These are phyloP conservation scores for Besnoitia besnoiti DNA, from an alignment of 169 alveolate species.

Conservation along the genomic window DNA sequence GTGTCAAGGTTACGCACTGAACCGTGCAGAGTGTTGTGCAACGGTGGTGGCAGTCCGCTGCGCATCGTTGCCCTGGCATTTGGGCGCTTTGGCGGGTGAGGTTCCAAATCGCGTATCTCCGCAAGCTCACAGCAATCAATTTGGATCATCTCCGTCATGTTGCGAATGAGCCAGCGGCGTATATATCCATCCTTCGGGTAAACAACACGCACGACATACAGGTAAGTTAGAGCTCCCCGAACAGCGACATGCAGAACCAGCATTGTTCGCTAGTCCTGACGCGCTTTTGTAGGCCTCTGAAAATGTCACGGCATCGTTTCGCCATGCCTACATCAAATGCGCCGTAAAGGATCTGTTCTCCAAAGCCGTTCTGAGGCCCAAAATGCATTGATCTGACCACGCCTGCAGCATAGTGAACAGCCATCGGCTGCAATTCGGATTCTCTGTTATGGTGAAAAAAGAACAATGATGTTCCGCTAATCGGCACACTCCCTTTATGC, in stretches of 20 bases:
- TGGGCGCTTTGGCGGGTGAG: background rate
- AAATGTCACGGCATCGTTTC: background rate
- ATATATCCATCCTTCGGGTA: conserved; percentile 9
- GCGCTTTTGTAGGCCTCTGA: background rate
- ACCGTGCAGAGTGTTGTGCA: background rate
- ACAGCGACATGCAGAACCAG: background rate
- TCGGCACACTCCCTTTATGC: too few relatives aligned
- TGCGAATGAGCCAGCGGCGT: conserved; percentile 40
- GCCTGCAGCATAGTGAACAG: too few relatives aligned
- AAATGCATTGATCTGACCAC: background rate
- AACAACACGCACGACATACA: background rate
- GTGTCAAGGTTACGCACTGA: background rate
- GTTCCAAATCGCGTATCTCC: background rate
- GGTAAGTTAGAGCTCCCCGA: background rate
- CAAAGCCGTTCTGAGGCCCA: conserved; percentile 41
- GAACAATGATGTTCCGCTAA: too few relatives aligned
- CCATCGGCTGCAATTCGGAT: too few relatives aligned
- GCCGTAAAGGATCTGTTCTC: conserved; percentile 45
- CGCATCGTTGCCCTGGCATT: background rate
- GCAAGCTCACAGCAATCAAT: conserved; percentile 24
- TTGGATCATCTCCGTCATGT: background rate
- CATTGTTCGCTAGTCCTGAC: background rate
- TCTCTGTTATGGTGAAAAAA: too few relatives aligned
- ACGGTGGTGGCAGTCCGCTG: background rate
- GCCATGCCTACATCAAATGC: conserved; percentile 24